These are phyloP conservation scores for Moniliella sp. DNA, from an alignment of 1,284 basidiomycete species.

Conservation along the genomic window DNA sequence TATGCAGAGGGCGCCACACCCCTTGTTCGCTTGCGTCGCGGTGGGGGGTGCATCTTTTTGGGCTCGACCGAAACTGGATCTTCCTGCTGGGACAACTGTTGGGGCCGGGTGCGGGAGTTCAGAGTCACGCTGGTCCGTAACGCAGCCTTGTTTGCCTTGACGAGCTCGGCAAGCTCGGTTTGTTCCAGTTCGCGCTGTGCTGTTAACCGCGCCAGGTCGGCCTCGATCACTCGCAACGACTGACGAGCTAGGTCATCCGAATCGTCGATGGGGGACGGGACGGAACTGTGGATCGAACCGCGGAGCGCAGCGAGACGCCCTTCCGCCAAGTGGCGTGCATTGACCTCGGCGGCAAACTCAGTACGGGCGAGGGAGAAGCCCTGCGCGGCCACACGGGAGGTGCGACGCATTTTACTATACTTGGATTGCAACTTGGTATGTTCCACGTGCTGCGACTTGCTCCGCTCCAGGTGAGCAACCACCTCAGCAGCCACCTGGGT, in stretches of 20 bases:
- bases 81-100: no score
- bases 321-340: conserved; percentile 67
- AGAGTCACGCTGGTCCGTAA: no score
- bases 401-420: conserved; percentile 57
- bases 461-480: no score
- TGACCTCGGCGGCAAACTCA: conserved; percentile 74
- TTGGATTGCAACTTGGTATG: conserved; percentile 53
- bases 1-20: conserved; percentile 42
- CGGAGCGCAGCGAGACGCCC: conserved; percentile 65
- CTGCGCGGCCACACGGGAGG: conserved; percentile 72
- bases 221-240: no score
- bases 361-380: conserved; percentile 73
- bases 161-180: conserved; percentile 77
- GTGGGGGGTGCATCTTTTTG: neutral
- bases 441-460: no score
- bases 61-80: neutral
- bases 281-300: conserved; percentile 58
- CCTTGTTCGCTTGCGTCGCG: conserved; percentile 1
- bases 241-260: conserved; percentile 54
- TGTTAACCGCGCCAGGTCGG: conserved; percentile 62
- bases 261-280: conserved; percentile 50
- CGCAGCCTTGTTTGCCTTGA: conserved; percentile 35
- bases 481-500: no score
- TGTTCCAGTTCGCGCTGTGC: conserved; percentile 73
- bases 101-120: no score